phyloP scores from a whole-genome alignment of 768 basidiomycete species.

The Leccinum obscurum region DNA sequence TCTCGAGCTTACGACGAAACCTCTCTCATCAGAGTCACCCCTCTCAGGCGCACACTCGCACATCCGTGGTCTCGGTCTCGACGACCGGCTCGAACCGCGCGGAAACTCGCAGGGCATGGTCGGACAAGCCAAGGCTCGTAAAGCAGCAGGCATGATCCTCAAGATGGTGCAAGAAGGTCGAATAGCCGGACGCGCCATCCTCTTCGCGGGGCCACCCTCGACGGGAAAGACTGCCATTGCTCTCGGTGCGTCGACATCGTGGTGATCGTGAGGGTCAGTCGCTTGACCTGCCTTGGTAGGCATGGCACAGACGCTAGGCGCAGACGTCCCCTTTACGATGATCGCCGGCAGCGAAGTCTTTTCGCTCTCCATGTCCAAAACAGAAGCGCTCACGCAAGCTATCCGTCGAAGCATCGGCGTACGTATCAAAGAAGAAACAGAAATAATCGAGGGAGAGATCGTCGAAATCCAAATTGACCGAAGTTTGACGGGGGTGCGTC shows the following conservation, averaged over 20 bases:
- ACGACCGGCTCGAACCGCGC: conserved; percentile 88
- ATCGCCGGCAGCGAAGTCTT: conserved; percentile 98
- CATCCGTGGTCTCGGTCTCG: conserved; percentile 92
- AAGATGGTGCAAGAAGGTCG: conserved; percentile 97
- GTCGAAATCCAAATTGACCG: conserved; percentile 99
- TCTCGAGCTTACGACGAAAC: background rate
- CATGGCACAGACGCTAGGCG: conserved; percentile 93
- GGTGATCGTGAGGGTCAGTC: background rate
- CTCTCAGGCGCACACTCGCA: conserved; percentile 84
- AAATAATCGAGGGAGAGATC: conserved; percentile 96
- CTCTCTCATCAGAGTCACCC: background rate
- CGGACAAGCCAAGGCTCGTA: conserved; percentile 93
- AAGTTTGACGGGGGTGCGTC: conserved; percentile 86
- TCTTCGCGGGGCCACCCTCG: conserved; percentile 96
- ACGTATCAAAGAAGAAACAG: conserved; percentile 95
- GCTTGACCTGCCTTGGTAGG: conserved; percentile 43
- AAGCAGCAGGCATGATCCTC: conserved; percentile 96
- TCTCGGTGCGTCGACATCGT: conserved; percentile 58
- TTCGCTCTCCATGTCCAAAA: conserved; percentile 97
- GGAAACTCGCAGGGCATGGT: conserved; percentile 94
- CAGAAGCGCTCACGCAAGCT: conserved; percentile 95
- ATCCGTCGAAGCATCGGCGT: conserved; percentile 96
- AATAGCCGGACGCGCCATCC: conserved; percentile 93
- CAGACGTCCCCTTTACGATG: conserved; percentile 97
- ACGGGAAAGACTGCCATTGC: conserved; percentile 97